A percentile compares a stretch with the other conserved stretches of the same genome.
phyloP scores from a whole-genome alignment of 2,329 filamentous ascomycete genomes.

The Fusarium agapanthi region DNA sequence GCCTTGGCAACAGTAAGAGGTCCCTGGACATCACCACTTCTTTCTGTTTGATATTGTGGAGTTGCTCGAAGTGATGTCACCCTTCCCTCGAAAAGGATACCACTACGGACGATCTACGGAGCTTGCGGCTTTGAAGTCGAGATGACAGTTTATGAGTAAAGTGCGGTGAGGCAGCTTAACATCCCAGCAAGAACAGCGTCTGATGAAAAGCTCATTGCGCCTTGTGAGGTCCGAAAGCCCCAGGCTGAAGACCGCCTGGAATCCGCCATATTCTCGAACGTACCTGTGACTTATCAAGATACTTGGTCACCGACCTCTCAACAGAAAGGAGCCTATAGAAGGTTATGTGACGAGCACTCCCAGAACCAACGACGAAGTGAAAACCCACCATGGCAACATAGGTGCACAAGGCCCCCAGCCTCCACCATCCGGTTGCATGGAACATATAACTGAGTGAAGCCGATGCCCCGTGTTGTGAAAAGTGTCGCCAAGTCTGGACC shows the following conservation, averaged over 20 bases:
- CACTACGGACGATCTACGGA: not conserved
- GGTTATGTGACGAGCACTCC: not conserved
- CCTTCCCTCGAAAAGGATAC: not conserved
- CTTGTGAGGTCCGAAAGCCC: not conserved
- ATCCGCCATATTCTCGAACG: not conserved
- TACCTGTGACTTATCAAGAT: slow-evolving; percentile 6
- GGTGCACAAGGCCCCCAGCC: not conserved
- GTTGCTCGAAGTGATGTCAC: not conserved
- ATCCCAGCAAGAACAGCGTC: not conserved
- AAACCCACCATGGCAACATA: not conserved
- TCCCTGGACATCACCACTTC: not conserved
- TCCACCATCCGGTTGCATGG: not conserved
- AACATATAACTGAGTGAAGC: not conserved
- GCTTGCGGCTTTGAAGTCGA: not conserved
- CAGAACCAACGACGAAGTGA: not conserved
- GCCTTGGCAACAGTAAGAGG: not conserved
- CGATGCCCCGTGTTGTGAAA: not conserved
- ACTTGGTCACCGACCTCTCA: not conserved
- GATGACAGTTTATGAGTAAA: not conserved
- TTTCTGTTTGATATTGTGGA: not conserved
- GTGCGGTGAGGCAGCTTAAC: not conserved
- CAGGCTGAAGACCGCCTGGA: not conserved
- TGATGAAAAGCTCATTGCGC: not conserved
- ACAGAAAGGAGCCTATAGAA: not conserved
- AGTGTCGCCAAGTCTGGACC: not conserved